Conservation (phyloP, 2,329 filamentous ascomycete genomes). For the Cladophialophora carrionii region DNA sequence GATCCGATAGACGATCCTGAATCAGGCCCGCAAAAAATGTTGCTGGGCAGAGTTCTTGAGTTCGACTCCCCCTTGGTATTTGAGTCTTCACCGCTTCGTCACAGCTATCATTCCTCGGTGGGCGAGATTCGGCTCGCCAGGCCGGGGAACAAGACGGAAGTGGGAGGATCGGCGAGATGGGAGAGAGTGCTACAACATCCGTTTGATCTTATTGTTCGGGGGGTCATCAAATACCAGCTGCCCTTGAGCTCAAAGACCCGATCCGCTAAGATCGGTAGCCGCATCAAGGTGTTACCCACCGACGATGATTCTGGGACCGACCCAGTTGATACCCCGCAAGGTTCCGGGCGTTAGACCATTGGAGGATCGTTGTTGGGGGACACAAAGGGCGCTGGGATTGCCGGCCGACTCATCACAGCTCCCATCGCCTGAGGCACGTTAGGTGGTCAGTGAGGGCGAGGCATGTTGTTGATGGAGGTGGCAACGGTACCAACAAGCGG, state of each 20-base stretch:
- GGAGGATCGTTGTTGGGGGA: background rate
- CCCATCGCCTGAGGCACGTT: background rate
- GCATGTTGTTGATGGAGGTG: background rate
- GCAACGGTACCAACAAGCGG: background rate
- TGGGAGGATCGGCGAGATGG: conserved; percentile 82
- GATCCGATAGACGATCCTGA: conserved; percentile 68
- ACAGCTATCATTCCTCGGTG: conserved; percentile 69
- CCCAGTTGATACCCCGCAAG: background rate
- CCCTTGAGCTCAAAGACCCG: conserved; percentile 60
- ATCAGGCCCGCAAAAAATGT: conserved; percentile 73
- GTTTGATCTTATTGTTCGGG: conserved; percentile 90
- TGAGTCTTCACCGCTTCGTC: conserved; percentile 84
- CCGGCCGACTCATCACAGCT: background rate
- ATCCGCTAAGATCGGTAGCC: conserved; percentile 54
- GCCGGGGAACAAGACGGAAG: conserved; percentile 85
- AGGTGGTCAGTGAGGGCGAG: background rate
- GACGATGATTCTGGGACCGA: conserved; percentile 39
- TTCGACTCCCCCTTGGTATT: conserved; percentile 90
- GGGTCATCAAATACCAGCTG: conserved; percentile 80
- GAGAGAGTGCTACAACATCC: conserved; percentile 86
- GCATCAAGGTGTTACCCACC: conserved; percentile 47
- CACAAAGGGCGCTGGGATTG: too few relatives aligned
- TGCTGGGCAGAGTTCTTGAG: conserved; percentile 82
- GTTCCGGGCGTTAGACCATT: background rate
- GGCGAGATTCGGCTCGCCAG: conserved; percentile 80